Conservation (phyloP, 768 basidiomycete genomes). For the Hemileccinum impolitum region DNA sequence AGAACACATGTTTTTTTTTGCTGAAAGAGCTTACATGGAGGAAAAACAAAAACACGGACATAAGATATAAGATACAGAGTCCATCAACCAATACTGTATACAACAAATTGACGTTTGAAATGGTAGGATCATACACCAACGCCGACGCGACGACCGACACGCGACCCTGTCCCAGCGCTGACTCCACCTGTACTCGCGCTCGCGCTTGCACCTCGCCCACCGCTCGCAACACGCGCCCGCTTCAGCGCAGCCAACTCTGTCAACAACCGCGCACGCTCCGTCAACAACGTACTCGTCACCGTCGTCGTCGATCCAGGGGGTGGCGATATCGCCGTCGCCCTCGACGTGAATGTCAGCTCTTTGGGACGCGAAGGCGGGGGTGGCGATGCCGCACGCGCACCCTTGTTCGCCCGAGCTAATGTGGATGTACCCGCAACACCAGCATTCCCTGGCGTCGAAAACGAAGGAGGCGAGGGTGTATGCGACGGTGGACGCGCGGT, state of each 20-base stretch:
- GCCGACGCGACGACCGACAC: conserved; percentile 2
- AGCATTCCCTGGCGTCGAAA: neutral
- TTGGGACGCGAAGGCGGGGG: neutral
- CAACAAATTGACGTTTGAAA: too few species aligned
- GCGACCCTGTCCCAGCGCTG: neutral
- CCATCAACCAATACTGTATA: too few species aligned
- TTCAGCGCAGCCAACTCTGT: conserved; percentile 51
- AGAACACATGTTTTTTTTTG: too few species aligned
- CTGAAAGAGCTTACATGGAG: too few species aligned
- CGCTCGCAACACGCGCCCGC: conserved; percentile 16
- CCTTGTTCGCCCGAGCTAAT: too few species aligned
- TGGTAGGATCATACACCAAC: conserved; percentile 8
- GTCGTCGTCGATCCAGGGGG: conserved; percentile 36
- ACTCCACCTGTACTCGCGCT: neutral
- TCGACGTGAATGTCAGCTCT: neutral
- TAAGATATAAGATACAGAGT: too few species aligned
- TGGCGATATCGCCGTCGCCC: neutral
- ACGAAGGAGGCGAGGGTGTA: conserved; percentile 17
- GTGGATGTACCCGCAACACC: too few species aligned
- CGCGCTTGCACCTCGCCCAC: neutral
- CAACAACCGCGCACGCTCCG: conserved; percentile 55
- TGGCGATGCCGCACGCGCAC: neutral
- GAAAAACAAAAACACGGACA: too few species aligned
- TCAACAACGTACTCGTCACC: conserved; percentile 46
- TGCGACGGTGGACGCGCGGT: conserved; percentile 7